Evolutionary conservation across 2,329 filamentous ascomycete species (phyloP), one percentile per base, ranked within the genome.

Genomic region (Scortechinia acanthostroma): DNA sequence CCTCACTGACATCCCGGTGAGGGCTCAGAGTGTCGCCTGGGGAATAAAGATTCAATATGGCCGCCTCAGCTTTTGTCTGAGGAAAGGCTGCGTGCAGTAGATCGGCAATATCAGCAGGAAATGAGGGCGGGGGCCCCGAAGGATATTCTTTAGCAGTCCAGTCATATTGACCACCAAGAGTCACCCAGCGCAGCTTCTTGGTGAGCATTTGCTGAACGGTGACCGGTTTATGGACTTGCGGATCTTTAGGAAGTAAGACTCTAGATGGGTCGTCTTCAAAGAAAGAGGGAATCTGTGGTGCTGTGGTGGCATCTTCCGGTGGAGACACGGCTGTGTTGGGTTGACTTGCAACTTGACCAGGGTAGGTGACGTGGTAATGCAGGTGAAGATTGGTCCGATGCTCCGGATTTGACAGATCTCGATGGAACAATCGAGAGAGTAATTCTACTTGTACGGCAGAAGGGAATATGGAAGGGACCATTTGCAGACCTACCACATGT

Each of bases 111-210:
- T 95, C 89, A 1, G 60, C 33, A 0, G 91, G 91, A 53, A 96
- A 96, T 0, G 66, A 55, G 0, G 88, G 88, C 1, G 86, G 83
- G 3, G 60, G 48, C n/a, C 74, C 71, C 6, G 70, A 60, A 0
- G 91, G 90, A 57, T 97, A 97, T 13, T 78, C 68, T 52, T 95
- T 91, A 46, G 80, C 77, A 0, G 90, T 94, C 93, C 91, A 97
- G 66, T 97, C 88, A 62, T 97, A 97, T 61, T 97, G 93, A 0
- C 90, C 91, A 43, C 93, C 93, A 2, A 98, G 76, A 0, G 91
- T 97, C 35, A 94, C 78, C 93, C 93, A 98, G 53, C 91, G 88
- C 20, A 97, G 75, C 49, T 88, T 91, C 50, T 83, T 86, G 47
- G 83, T 77, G 37, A 97, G 71, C 22, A 91, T 78, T 55, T 83